Conservation (phyloP, 371 early-diverging fungal genomes). For the Syncephalis plumigaleata region DNA sequence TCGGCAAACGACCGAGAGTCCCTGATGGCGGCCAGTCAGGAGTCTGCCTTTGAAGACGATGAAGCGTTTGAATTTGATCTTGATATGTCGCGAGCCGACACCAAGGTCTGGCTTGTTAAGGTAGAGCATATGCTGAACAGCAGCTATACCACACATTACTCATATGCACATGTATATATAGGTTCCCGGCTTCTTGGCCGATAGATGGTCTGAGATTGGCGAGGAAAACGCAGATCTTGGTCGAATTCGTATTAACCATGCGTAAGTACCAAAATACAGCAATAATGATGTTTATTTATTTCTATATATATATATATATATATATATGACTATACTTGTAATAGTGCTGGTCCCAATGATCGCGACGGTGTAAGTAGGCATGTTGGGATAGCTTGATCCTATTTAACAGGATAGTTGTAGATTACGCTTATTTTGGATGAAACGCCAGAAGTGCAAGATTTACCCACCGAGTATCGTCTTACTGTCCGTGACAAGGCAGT, state of each 20-base stretch:
- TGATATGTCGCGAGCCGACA: not conserved
- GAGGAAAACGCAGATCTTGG: slow-evolving; percentile 57
- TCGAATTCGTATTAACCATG: slow-evolving; percentile 52
- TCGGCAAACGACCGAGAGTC: no score
- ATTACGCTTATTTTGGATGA: not conserved
- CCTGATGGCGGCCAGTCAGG: no score
- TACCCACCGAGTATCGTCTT: not conserved
- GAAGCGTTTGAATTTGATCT: not conserved
- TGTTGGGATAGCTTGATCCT: not conserved
- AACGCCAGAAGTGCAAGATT: not conserved
- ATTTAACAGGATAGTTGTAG: no score
- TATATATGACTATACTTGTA: no score
- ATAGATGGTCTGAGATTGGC: slow-evolving; percentile 51
- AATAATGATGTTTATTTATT: not conserved
- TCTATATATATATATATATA: no score
- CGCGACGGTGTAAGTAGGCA: not conserved
- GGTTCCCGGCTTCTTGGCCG: slow-evolving; percentile 69
- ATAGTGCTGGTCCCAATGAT: not conserved
- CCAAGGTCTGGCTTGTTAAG: slow-evolving; percentile 1
- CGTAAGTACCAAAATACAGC: slow-evolving; percentile 14
- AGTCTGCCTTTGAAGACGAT: not conserved
- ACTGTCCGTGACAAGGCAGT: not conserved
- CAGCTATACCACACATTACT: no score
- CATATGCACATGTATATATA: no score
- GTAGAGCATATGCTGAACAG: no score